Evolutionary conservation across 2,329 filamentous ascomycete species (phyloP), one percentile per base, ranked within the genome.

Genomic region (Clonostachys rhizophaga): DNA sequence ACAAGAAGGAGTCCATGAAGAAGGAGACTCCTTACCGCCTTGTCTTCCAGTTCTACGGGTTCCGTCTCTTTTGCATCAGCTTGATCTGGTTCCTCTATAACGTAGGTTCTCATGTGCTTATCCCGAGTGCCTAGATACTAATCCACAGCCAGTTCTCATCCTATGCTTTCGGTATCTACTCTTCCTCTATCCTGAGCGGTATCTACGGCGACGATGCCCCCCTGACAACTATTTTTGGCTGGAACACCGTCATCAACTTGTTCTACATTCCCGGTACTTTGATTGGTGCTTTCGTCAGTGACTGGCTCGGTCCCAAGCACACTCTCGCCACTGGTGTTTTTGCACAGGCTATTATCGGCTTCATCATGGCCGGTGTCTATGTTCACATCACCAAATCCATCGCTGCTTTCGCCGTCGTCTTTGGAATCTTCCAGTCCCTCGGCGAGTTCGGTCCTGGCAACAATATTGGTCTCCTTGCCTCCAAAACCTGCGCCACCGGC

Each of bases 181-280:
- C 87, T 0, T 84, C 85, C 1, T 78, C 83, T 2, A 92, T 95
- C 57, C 69, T 95, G 1, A 64, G 71, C 37, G 83, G 81, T 49
- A 78, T 89, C 30, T 82, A 86, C 40, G 79, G 81, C 10, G 59
- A 72, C 0, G 56, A 62, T 5, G 74, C 81, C 0, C 78, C 85
- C 0, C 70, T 96, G 2, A 92, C 89, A 59, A 87, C 86, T 52
- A 71, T 83, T 11, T 91, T 96, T 51, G 91, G 90, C 39, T 96
- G 90, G 90, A 91, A 89, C 61, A 90, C 87, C 0, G 78, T 96
- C 40, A 83, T 95, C 70, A 95, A 94, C 64, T 71, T 90, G 52
- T 96, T 96, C 66, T 95, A 95, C 65, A 78, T 95, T 43, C 91
- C 90, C 0, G 91, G 91, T 2, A 88, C 89, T 20, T 73, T 91